Evolutionary conservation across 2,329 filamentous ascomycete species (phyloP), one percentile per base, ranked within the genome.

Genomic region (Penicillium sp.): DNA sequence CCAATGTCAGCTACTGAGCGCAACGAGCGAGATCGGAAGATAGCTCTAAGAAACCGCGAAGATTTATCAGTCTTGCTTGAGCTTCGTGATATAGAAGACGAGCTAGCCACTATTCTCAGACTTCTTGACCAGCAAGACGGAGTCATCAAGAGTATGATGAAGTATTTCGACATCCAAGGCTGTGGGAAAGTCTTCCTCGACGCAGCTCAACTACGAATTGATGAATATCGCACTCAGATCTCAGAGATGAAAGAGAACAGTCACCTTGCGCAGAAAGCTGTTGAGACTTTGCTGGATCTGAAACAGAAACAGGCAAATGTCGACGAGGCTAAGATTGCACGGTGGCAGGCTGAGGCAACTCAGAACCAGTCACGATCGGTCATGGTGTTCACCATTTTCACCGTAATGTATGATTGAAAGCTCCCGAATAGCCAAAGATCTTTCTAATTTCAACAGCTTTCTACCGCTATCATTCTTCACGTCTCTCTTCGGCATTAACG

Each of bases 301-400:
- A 83, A 85, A 38, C 84, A 86, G 63, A 82, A 84, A 15, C 83
- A 86, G 61, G 83, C 84, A 0, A 84, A 86, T 61, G 82, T 87
- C 2, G 83, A 86, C 61, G 84, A 87, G 64, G 83, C 85, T 8
- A 80, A 83, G 23, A 79, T 85, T 67, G 84, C 83, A 23, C 75
- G 85, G 1, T 73, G 85, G 50, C 82, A 86, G 59, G 83, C 84
- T 1, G 83, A 86, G 58, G 78, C 85, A 0, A 83, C 84, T 0
- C 82, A 81, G 52, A 79, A 80, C 8, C 84, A 86, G 66, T 84
- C 82, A 50, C 75, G 83, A 23, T 83, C 83, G 15, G 79, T 86
- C 52, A 84, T 86, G 80, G 66, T 74, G 0, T 75, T 74, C 36
- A 75, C 72, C 2, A 84, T 86, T 56, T 86, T 87, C 66, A 86